Percentiles rank a stretch among this genome's conserved stretches.
These are phyloP conservation scores for Monilinia fructigena DNA, from an alignment of 2,329 filamentous ascomycete genomes.

Conservation along the genomic window DNA sequence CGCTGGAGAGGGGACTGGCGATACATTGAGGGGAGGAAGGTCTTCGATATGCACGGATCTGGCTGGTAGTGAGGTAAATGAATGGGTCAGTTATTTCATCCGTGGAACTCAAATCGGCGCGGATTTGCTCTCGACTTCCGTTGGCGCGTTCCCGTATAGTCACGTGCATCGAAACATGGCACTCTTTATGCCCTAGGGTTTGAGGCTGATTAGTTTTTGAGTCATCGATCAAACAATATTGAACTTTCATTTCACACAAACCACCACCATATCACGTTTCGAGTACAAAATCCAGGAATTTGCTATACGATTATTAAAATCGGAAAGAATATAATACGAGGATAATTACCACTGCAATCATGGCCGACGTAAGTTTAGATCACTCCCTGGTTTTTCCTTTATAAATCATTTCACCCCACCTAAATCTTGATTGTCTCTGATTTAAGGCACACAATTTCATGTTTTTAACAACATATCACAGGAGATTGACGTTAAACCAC, in stretches of 20 bases:
- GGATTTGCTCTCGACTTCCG: neutral
- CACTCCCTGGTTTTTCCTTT: neutral
- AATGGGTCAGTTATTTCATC: neutral
- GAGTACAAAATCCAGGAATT: neutral
- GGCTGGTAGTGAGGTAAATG: neutral
- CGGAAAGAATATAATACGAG: neutral
- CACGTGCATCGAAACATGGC: neutral
- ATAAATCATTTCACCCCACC: conserved; percentile 20
- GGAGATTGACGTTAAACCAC: conserved; percentile 55
- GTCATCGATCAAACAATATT: conserved; percentile 7
- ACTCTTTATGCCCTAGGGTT: neutral
- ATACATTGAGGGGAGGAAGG: conserved; percentile 18
- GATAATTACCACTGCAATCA: conserved; percentile 17
- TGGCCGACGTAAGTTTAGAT: conserved; percentile 22
- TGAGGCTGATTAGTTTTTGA: conserved; percentile 6
- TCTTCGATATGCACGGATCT: neutral
- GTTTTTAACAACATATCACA: conserved; percentile 26
- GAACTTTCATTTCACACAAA: conserved; percentile 1
- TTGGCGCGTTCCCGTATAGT: neutral
- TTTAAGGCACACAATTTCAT: conserved; percentile 20
- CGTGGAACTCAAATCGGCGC: conserved; percentile 4
- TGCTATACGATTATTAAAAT: neutral
- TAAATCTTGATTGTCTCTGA: conserved; percentile 31
- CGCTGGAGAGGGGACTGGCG: conserved; percentile 12
- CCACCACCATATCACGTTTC: conserved; percentile 10